phyloP scores from a whole-genome alignment of 2,329 filamentous ascomycete species.

The Monosporascus cannonballus region DNA sequence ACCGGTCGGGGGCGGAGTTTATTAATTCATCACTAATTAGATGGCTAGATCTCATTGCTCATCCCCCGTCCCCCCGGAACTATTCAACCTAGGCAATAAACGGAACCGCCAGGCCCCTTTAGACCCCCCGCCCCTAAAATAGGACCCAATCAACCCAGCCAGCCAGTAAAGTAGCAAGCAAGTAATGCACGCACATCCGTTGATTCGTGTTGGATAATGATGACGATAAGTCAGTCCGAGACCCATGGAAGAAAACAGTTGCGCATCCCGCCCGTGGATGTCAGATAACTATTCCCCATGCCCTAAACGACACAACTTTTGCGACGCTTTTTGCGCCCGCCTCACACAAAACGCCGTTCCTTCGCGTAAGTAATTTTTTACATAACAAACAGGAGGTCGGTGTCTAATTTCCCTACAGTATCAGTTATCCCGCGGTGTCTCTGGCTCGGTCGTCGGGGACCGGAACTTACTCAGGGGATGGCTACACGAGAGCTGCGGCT shows the following conservation, averaged over 20 bases:
- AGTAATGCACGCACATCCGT: neutral
- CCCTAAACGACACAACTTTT: too few relatives aligned
- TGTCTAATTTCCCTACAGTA: slow-evolving; percentile 9
- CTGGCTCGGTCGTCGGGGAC: slow-evolving; percentile 12
- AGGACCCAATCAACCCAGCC: neutral
- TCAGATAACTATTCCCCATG: too few relatives aligned
- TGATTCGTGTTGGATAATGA: neutral
- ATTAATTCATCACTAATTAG: neutral
- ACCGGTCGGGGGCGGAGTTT: too few relatives aligned
- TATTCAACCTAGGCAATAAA: neutral
- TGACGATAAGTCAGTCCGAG: neutral
- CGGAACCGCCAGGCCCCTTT: neutral
- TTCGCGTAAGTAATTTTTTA: slow-evolving; percentile 4
- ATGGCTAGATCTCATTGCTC: neutral
- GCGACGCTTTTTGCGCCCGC: too few relatives aligned
- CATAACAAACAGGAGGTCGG: slow-evolving; percentile 6
- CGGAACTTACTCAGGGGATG: slow-evolving; percentile 78
- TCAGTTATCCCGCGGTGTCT: slow-evolving; percentile 7
- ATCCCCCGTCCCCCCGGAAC: too few relatives aligned
- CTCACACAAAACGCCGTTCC: neutral
- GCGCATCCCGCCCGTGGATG: too few relatives aligned
- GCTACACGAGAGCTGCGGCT: slow-evolving; percentile 92
- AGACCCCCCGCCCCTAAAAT: neutral
- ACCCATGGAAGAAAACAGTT: too few relatives aligned
- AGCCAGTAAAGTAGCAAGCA: neutral